Evolutionary conservation across 495 filamentous ascomycete genomes (phyloP).

Genomic region (Pyrenopolyporus hunteri): DNA sequence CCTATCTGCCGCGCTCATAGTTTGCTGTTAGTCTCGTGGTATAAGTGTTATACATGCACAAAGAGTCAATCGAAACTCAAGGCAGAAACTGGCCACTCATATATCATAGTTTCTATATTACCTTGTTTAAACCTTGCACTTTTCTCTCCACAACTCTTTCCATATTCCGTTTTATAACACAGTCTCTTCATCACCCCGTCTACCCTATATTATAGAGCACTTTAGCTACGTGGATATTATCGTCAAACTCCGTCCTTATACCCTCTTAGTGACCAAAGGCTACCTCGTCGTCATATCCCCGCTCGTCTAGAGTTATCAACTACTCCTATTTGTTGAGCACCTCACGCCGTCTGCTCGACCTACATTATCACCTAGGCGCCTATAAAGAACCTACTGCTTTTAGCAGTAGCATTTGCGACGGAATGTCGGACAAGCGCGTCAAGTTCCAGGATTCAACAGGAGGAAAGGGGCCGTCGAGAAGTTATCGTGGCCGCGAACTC

Average conservation of each 20-base stretch:
- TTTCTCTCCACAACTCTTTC: constrained; percentile 10
- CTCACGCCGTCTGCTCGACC: not conserved
- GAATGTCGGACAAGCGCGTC: constrained; percentile 34
- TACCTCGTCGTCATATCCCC: not conserved
- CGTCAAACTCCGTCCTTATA: not conserved
- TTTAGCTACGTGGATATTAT: constrained; percentile 20
- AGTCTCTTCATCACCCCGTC: not conserved
- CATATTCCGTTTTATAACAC: constrained; percentile 4
- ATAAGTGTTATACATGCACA: constrained; percentile 35
- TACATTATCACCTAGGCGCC: constrained; percentile 12
- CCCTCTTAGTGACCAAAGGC: constrained; percentile 3
- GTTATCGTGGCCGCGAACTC: constrained; percentile 26
- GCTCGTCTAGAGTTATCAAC: not conserved
- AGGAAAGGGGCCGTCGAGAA: constrained; percentile 16
- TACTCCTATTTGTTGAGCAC: constrained; percentile 2
- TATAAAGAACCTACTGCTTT: constrained; percentile 3
- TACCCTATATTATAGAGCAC: not conserved
- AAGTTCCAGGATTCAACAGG: constrained; percentile 30
- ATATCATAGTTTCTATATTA: constrained; percentile 21
- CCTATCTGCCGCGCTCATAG: constrained; percentile 28
- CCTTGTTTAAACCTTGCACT: constrained; percentile 27
- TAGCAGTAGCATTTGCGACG: constrained; percentile 5
- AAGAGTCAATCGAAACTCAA: constrained; percentile 20
- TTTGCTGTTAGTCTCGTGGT: constrained; percentile 30
- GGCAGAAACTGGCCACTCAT: constrained; percentile 30